Evolutionary conservation across 164 flowering plant genomes (phyloP), one percentile per base, ranked within the genome.

Genomic region (Vitis riparia): DNA sequence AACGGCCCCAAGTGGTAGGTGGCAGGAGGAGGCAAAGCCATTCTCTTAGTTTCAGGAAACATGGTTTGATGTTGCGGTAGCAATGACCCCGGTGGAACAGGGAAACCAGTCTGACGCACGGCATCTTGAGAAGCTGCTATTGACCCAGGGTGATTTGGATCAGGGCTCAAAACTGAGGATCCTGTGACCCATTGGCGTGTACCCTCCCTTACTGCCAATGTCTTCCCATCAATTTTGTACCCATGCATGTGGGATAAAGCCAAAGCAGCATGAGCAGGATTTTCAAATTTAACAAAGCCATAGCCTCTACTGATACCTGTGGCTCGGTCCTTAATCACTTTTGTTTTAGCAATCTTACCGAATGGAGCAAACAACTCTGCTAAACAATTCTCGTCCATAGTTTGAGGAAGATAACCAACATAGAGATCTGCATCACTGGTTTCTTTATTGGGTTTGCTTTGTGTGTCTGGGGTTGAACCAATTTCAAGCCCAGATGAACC

Each of bases 261-360:
- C 15, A 51, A 37, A 48, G 71, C 69, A 3, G 90, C 87, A 70
- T 68, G 69, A 6, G 14, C n/a, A 11, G 78, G 53, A 67, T 70
- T 69, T 30, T 66, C 72, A 66, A 72, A 87, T 58, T 62, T 76
- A 7, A 86, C 84, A 76, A 86, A 82, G 16, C 86, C 89, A 71
- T 80, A 82, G 29, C 83, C 84, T 73, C 79, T 84, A 68, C 80
- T 74, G 47, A 64, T 44, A 49, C 89, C 86, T 12, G 79, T 77
- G 14, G 11, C 55, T 12, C 66, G 59, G 58, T 84, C 84, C 72
- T 62, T 86, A 13, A 83, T 72, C 23, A 86, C 80, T 55, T 71
- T 80, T 10, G 75, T 78, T 44, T 61, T 68, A 13, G 27, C 13
- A 3, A 83, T 55, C 68, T 51, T 67, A 17, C 89, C 89, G 68